Base-by-base conservation (phyloP, 2,329 filamentous ascomycete species). In the Geosmithia flava region DNA sequence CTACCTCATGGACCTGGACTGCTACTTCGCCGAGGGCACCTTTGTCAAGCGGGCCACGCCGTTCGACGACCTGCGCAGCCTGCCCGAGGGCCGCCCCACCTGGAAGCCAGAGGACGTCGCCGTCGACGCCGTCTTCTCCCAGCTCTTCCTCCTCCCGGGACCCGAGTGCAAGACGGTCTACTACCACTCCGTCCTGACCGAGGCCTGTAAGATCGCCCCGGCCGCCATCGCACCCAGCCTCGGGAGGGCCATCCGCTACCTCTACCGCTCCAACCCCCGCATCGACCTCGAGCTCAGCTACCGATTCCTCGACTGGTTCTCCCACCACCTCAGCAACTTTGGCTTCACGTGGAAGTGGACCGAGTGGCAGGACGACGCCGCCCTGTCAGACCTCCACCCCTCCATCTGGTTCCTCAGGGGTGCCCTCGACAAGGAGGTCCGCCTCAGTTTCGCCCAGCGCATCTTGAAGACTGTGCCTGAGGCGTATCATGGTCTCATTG, bases 271-370 rank as follows among this genome's bases (percentile, higher is more conserved):
- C 61, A 72, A 87, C 10, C 82, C 88, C 50, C 78, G 76, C 2
- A 81, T 97, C 72, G 93, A 98, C 59, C 72, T 96, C 45, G 90
- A 97, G 66, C 70, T 98, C 42, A 77, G 74, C 49, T 85, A 90
- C 58, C 80, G 93, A 23, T 97, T 97, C 67, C 74, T 95, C 61
- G 91, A 97, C 63, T 98, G 93, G 93, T 98, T 98, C 61, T 80
- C 91, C 17, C 93, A 98, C 63, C 93, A 98, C 69, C 70, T 98
- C 55, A 96, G 90, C 68, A 98, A 98, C 69, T 98, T 98, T 62
- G 93, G 95, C 47, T 98, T 97, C 63, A 93, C 93, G 10, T 98
- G 93, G 93, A 97, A 97, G 67, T 98, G 93, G 93, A 83, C 85
- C 16, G 93, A 98, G 68, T 98, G 93, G 93, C 76, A 86, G 45